These are phyloP conservation scores for Deuterostichococcus epilithicus DNA, from an alignment of 139 green algal genomes.

Conservation along the genomic window DNA sequence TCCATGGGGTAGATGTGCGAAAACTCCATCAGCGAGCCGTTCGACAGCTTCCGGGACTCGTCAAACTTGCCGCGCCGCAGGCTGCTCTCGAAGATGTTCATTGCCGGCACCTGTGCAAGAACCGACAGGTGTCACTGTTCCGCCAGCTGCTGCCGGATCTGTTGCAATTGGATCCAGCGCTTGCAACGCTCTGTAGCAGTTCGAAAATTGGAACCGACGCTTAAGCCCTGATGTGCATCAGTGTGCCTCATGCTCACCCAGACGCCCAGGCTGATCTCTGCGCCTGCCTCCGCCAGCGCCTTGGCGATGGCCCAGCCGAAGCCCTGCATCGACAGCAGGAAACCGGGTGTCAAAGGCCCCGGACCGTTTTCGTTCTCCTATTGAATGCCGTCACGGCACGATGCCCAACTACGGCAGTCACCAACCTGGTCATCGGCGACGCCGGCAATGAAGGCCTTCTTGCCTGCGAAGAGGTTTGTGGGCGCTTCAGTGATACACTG, in stretches of 20 bases:
- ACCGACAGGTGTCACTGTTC: background rate
- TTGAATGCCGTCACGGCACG: too few species aligned
- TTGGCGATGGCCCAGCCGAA: slow-evolving; percentile 98
- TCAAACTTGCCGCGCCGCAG: slow-evolving; percentile 94
- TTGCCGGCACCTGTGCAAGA: slow-evolving; percentile 68
- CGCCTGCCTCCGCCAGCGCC: slow-evolving; percentile 87
- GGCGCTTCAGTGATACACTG: background rate
- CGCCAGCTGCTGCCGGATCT: too few species aligned
- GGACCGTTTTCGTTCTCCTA: too few species aligned
- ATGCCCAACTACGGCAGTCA: background rate
- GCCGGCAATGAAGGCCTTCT: slow-evolving; percentile 97
- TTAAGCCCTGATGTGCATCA: too few species aligned
- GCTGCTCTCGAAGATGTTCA: slow-evolving; percentile 96
- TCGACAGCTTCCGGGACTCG: slow-evolving; percentile 79
- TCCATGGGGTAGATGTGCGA: slow-evolving; percentile 96
- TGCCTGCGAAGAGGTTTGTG: slow-evolving; percentile 59
- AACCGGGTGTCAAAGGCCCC: too few species aligned
- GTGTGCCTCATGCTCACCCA: slow-evolving; percentile 82
- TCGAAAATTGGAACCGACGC: too few species aligned
- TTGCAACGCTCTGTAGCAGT: too few species aligned
- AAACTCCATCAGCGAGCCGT: slow-evolving; percentile 94
- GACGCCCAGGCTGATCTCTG: slow-evolving; percentile 92
- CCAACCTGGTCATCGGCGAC: slow-evolving; percentile 95
- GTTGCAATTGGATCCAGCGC: too few species aligned
- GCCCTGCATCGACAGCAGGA: slow-evolving; percentile 47